A percentile compares a stretch with the other conserved stretches of the same genome.
Evolutionary conservation across 371 early-diverging fungal species (phyloP).

Genomic region (Haplosporangium sp.): DNA sequence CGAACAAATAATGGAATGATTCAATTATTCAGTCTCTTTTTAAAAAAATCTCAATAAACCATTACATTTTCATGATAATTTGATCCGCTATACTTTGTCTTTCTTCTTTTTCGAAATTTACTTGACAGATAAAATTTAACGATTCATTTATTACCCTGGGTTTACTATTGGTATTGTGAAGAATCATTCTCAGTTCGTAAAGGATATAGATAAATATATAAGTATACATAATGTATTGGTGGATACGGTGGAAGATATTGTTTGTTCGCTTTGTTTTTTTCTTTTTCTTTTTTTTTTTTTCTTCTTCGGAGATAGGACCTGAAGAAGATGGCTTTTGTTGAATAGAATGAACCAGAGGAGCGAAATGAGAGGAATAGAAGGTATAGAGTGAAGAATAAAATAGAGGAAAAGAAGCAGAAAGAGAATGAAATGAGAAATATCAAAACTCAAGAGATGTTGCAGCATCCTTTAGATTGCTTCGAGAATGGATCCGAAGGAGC

Average conservation of each 20-base stretch:
- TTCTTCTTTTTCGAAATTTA: no score
- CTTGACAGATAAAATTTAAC: not conserved
- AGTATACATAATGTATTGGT: no score
- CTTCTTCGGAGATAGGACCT: no score
- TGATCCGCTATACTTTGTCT: not conserved
- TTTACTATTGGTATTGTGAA: not conserved
- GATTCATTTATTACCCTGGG: not conserved
- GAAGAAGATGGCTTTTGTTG: no score
- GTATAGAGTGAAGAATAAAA: no score
- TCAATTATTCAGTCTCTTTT: not conserved
- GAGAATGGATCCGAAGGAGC: constrained; percentile 47
- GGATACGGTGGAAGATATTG: no score
- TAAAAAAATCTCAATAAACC: not conserved
- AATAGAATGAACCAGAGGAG: no score
- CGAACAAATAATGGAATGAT: not conserved
- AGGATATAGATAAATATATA: not conserved
- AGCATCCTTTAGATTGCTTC: constrained; percentile 45
- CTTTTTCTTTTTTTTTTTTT: no score
- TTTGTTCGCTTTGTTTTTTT: no score
- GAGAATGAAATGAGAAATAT: no score
- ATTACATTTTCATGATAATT: not conserved
- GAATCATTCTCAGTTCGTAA: not conserved
- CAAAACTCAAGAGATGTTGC: constrained; percentile 26
- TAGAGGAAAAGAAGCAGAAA: no score
- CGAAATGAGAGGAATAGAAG: no score